A percentile compares a stretch with the other conserved stretches of the same genome.
These are phyloP conservation scores for Acrocalymma vagum DNA, from an alignment of 2,329 filamentous ascomycete genomes.

Conservation along the genomic window DNA sequence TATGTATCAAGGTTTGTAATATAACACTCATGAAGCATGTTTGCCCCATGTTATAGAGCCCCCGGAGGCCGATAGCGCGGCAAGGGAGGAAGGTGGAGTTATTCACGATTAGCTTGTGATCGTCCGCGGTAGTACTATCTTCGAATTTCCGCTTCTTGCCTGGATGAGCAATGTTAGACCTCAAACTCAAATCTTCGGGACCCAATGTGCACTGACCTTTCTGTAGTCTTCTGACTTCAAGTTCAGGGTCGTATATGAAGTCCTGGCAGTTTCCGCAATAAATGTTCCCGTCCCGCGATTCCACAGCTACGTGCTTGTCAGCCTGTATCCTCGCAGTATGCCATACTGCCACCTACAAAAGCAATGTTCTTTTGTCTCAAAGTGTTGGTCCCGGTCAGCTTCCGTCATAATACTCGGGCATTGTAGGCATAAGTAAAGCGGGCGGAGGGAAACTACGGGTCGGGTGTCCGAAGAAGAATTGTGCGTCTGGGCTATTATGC, in stretches of 20 bases:
- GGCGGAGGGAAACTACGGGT: constrained; percentile 60
- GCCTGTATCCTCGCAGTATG: constrained; percentile 13
- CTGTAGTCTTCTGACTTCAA: constrained; percentile 77
- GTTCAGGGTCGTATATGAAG: constrained; percentile 81
- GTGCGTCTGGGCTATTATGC: constrained; percentile 71
- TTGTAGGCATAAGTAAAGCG: constrained; percentile 68
- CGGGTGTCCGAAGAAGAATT: constrained; percentile 61
- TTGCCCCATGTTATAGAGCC: constrained; percentile 97
- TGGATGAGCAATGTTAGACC: constrained; percentile 35
- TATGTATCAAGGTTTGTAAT: constrained; percentile 91
- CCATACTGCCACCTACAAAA: constrained; percentile 68
- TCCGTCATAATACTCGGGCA: constrained; percentile 74
- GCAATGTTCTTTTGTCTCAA: constrained; percentile 72
- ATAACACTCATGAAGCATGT: constrained; percentile 99
- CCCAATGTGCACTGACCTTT: constrained; percentile 63
- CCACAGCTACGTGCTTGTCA: constrained; percentile 69
- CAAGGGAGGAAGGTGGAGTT: constrained; percentile 86
- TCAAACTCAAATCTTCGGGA: not conserved
- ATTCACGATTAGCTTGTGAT: constrained; percentile 76
- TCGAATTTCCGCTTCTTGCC: constrained; percentile 79
- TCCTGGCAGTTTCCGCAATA: constrained; percentile 86
- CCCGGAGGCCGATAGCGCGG: constrained; percentile 84
- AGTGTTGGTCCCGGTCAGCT: constrained; percentile 72
- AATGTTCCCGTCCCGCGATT: constrained; percentile 76
- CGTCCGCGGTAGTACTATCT: constrained; percentile 69